Base-by-base conservation (phyloP, 2,329 filamentous ascomycete species). In the Colletotrichum lentis region DNA sequence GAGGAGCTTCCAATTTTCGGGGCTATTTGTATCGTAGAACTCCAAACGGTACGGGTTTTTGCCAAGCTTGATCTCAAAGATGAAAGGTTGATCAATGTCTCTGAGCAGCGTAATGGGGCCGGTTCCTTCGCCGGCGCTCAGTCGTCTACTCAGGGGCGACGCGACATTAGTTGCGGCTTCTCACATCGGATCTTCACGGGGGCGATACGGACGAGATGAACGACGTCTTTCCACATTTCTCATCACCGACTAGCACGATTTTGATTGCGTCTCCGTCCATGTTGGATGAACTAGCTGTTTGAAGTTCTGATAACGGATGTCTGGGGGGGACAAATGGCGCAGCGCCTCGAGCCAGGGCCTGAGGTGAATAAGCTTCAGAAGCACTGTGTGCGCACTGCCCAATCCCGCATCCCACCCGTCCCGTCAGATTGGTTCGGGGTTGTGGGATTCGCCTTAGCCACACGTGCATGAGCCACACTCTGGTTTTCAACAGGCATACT, bases 1-100 rank as follows among this genome's bases (percentile, higher is more conserved):
- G 20, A 89, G 78, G n/a, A 85, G 78, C 54, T 80, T 83, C 88
- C 88, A 90, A 73, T 82, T 85, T 27, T 86, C 83, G 5, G 87
- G 86, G 72, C 81, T 82, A 10, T 84, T 82, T 1, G 87, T 89
- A 73, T 90, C 88, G 71, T 83, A 85, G 72, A 89, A 88, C 73
- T 88, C 85, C 70, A 90, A 80, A 31, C 84, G 81, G 73, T 85
- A 87, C 14, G 70, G 72, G n/a, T 70, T 72, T 8, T 59, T 60
- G 10, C 78, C 76, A 14, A 79, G 74, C 53, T 79, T 83, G 71
- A 88, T 78, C 64, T 88, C 83, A 72, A 89, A 88, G 46, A 85
- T 76, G 73, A 86, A 89, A 0, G 88, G 88, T 76, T 90, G 88
- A 72, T 90, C 83, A 64, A 82, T 80, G 75, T 90, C 86, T 67